phyloP scores from a whole-genome alignment of 257 asterid genomes.

The Anisodus acutangulus region DNA sequence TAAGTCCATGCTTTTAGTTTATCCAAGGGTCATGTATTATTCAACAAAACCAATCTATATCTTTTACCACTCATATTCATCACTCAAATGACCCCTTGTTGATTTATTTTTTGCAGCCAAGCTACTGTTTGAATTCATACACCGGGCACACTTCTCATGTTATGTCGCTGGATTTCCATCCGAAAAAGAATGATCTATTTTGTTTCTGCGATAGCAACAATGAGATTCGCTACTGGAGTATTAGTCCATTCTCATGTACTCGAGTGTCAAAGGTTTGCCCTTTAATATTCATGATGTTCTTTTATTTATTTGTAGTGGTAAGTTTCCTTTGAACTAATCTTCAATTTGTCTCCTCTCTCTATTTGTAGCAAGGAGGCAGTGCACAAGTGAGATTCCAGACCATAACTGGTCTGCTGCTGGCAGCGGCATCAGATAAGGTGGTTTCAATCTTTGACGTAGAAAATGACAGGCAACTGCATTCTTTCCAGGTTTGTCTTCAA shows the following conservation, averaged over 20 bases:
- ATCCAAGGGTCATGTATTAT: neutral
- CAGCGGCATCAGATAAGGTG: constrained; percentile 92
- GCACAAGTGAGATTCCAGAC: constrained; percentile 99
- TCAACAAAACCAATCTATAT: neutral
- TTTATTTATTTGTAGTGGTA: constrained; percentile 1
- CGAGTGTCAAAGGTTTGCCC: constrained; percentile 72
- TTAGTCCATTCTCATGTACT: constrained; percentile 65
- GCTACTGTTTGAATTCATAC: constrained; percentile 79
- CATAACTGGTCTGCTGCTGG: constrained; percentile 72
- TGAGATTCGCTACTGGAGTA: constrained; percentile 83
- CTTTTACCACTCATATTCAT: neutral
- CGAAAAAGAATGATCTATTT: constrained; percentile 87
- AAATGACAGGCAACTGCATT: constrained; percentile 81
- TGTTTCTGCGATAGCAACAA: constrained; percentile 84
- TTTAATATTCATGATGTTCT: constrained; percentile 14
- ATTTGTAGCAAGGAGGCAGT: constrained; percentile 86
- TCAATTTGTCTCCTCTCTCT: constrained; percentile 22
- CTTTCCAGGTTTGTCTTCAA: constrained; percentile 69
- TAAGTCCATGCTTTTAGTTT: neutral
- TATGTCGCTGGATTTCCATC: constrained; percentile 94
- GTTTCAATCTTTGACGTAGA: constrained; percentile 90
- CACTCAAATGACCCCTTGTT: neutral
- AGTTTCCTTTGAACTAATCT: neutral
- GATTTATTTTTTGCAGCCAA: constrained; percentile 64
- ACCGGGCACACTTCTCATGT: constrained; percentile 78